Evolutionary conservation across 441 rosid species (phyloP), one percentile per base, ranked within the genome.

Genomic region (Arabidopsis lyrata): DNA sequence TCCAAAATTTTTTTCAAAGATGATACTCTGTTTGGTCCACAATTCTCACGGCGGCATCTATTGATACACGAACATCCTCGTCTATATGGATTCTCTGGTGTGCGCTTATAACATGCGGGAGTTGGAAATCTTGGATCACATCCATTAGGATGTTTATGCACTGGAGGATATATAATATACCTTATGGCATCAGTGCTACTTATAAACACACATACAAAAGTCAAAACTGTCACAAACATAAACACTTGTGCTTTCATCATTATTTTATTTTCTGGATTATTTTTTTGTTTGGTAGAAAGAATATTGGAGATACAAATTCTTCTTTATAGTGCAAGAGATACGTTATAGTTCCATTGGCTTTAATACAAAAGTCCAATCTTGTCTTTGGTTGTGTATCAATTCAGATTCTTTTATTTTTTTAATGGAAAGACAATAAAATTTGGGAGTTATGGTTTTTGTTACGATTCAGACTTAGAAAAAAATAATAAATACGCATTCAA

Each of bases 41-140:
- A 44, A 7, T 9, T 2, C 14, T 22, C 1, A 11, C 31, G 31
- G 4, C 9, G 32, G 15, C 72, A 67, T 39, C 62, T 15, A 11
- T 2, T 6, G 8, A 0, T 0, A 0, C 0, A 0, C 0, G 29
- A 0, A 29, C 72, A 67, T 24, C 27, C 8, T 38, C 31, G 12
- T 0, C 0, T 10, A 66, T 52, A 52, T 36, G 49, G 49, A 22
- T 24, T 66, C 4, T 8, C 68, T 9, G 36, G 60, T 24, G 0
- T 38, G 5, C 0, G 9, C 10, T 0, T 0, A 22, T 27, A 15
- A 54, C 63, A 55, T 12, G 1, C 44, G 2, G 10, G 6, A 0
- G 53, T 41, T 13, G 63, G 54, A 42, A 18, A 55, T 68, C 31
- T 68, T 56, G 45, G 20, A 56, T 56, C 5, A 56, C 64, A 66